Evolutionary conservation across 225 moss, liverwort and hornwort genomes (phyloP).

Genomic region (Physcomitrellopsis africana): DNA sequence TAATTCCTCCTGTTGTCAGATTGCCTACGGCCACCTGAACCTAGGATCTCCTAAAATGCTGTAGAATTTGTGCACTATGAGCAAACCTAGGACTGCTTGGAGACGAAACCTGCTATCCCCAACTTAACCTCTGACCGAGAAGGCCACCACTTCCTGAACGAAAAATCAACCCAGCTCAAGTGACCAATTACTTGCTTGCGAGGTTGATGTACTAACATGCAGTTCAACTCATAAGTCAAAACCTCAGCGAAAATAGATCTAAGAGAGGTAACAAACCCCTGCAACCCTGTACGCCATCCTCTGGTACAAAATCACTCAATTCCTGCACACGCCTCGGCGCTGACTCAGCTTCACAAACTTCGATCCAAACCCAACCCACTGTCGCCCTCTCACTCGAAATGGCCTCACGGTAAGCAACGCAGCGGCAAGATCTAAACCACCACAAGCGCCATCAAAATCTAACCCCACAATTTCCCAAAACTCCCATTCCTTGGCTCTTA

Average conservation of each 20-base stretch:
- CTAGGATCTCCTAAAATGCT: neutral
- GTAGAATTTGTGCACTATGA: too few species aligned
- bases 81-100: too few species aligned
- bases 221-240: conserved; percentile 15
- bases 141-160: neutral
- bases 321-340: conserved; percentile 3
- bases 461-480: neutral
- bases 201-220: neutral
- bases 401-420: neutral
- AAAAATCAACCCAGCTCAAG: neutral
- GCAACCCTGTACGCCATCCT: neutral
- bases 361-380: neutral
- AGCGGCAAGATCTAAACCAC: neutral
- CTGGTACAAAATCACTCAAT: conserved; percentile 15
- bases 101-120: too few species aligned
- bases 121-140: too few species aligned
- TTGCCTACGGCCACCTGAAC: neutral
- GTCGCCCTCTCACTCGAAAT: neutral
- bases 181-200: neutral
- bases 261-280: neutral
- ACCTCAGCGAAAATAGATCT: conserved; percentile 25
- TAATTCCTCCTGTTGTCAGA: neutral
- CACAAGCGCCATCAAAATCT: conserved; percentile 7
- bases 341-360: conserved; percentile 9
- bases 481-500: conserved; percentile 23